A percentile compares a stretch with the other conserved stretches of the same genome.
Evolutionary conservation across 2,329 filamentous ascomycete genomes (phyloP).

Genomic region (Epichloe festucae): DNA sequence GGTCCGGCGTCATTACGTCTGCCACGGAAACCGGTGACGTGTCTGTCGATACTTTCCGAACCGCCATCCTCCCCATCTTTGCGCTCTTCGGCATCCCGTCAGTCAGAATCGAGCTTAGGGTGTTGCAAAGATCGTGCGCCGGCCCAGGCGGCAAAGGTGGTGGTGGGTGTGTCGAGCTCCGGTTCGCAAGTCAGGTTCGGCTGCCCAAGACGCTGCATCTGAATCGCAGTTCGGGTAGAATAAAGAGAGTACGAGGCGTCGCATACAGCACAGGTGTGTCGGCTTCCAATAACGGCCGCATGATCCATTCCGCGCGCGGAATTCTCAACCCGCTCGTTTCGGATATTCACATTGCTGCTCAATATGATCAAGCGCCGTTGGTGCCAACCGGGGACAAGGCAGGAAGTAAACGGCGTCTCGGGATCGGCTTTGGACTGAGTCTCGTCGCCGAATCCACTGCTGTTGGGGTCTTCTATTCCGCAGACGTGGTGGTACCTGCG

Average conservation of each 20-base stretch:
- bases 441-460: conserved; percentile 87
- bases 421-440: conserved; percentile 83
- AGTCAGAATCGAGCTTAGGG: conserved; percentile 71
- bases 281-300: conserved; percentile 83
- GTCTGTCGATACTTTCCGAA: conserved; percentile 85
- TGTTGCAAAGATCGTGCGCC: conserved; percentile 68
- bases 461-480: conserved; percentile 69
- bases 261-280: conserved; percentile 88
- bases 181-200: conserved; percentile 86
- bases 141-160: conserved; percentile 65
- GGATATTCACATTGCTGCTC: conserved; percentile 81
- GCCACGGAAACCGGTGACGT: conserved; percentile 76
- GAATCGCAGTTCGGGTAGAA: conserved; percentile 64
- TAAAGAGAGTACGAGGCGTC: conserved; percentile 83
- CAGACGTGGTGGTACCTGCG: conserved; percentile 65
- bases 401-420: conserved; percentile 50
- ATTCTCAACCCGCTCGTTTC: conserved; percentile 75
- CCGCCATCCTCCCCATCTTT: conserved; percentile 81
- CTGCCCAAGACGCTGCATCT: conserved; percentile 90
- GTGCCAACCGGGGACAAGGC: conserved; percentile 40
- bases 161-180: conserved; percentile 82
- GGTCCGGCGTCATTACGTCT: conserved; percentile 83
- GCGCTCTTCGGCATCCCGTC: conserved; percentile 74
- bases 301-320: conserved; percentile 83
- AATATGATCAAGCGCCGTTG: conserved; percentile 56